phyloP scores from a whole-genome alignment of 2,329 filamentous ascomycete genomes.

The Dothistroma septosporum region DNA sequence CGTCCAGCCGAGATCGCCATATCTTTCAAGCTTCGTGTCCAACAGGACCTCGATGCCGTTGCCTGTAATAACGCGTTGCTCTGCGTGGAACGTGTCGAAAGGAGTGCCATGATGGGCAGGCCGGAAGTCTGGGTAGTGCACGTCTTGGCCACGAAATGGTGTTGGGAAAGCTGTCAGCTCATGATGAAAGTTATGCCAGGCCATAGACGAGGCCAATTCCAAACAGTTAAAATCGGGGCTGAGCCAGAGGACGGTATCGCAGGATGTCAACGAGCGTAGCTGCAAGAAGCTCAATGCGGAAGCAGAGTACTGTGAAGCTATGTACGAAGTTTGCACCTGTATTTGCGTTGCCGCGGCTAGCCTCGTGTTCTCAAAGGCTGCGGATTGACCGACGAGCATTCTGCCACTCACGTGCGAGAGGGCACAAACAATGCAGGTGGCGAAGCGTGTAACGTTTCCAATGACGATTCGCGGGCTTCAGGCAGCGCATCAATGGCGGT shows the following conservation, averaged over 20 bases:
- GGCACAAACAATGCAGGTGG: neutral
- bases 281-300: constrained; percentile 10
- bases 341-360: neutral
- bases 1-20: constrained; percentile 38
- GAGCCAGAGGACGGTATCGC: neutral
- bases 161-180: constrained; percentile 19
- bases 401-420: neutral
- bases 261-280: neutral
- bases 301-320: neutral
- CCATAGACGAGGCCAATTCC: constrained; percentile 4
- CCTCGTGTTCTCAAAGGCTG: neutral
- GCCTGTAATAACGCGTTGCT: neutral
- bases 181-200: constrained; percentile 7
- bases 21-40: constrained; percentile 21
- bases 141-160: constrained; percentile 13
- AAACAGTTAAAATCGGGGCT: neutral
- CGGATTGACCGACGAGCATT: neutral
- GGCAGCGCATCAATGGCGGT: neutral
- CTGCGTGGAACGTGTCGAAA: constrained; percentile 2
- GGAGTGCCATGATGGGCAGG: constrained; percentile 2
- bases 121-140: constrained; percentile 14
- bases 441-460: neutral
- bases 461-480: neutral
- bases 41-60: constrained; percentile 14
- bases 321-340: neutral